A percentile compares a stretch with the other conserved stretches of the same genome.
These are phyloP conservation scores for Seminavis robusta DNA, from an alignment of 108 stramenopile genomes.

Conservation along the genomic window DNA sequence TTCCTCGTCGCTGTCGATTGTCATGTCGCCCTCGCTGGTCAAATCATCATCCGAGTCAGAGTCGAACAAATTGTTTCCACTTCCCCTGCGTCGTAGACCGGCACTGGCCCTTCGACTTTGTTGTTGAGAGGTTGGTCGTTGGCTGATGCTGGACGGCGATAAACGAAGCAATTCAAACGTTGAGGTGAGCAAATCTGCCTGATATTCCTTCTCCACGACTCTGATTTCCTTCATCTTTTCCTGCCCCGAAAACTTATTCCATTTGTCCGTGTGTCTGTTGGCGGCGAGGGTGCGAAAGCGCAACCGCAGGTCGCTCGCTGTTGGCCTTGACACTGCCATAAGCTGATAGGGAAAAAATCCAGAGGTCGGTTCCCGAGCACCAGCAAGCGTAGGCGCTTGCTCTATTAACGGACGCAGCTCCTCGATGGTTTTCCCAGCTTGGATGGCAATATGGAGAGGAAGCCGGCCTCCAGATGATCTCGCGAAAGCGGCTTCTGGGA, in stretches of 20 bases:
- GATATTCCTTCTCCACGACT: not conserved
- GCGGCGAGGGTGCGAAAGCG: too few relatives aligned
- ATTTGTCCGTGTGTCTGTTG: too few relatives aligned
- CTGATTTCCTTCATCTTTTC: not conserved
- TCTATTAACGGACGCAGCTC: conserved; percentile 1
- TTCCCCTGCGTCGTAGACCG: too few relatives aligned
- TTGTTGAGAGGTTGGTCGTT: too few relatives aligned
- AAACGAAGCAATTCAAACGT: conserved; percentile 15
- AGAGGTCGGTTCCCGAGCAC: not conserved
- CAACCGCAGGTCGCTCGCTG: too few relatives aligned
- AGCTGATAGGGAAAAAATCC: conserved; percentile 12
- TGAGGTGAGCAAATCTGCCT: not conserved
- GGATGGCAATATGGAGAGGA: conserved; percentile 30
- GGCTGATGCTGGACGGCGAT: too few relatives aligned
- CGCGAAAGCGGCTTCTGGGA: conserved; percentile 10
- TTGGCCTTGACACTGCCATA: conserved; percentile 6
- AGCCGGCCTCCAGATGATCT: conserved; percentile 8
- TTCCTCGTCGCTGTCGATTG: too few relatives aligned
- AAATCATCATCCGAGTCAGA: too few relatives aligned
- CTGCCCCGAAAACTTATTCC: conserved; percentile 2
- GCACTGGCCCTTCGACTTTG: too few relatives aligned
- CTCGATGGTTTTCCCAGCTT: conserved; percentile 9
- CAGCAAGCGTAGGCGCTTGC: not conserved
- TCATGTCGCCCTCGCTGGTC: too few relatives aligned
- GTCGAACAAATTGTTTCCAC: too few relatives aligned